Conservation (phyloP, 2,329 filamentous ascomycete genomes). For the Cercospora janseana region DNA sequence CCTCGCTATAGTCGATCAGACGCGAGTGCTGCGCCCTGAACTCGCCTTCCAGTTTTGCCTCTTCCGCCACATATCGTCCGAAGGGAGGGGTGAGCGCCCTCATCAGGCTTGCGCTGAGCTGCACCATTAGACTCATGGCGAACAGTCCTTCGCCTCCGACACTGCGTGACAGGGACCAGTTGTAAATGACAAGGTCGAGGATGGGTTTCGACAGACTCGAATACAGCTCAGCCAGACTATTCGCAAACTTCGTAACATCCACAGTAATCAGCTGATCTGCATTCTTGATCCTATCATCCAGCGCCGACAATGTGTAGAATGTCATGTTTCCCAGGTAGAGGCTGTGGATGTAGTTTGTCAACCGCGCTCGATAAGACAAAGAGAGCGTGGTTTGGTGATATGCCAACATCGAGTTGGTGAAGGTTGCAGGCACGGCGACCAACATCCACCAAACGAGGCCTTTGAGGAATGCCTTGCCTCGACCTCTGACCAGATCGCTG, state of each 20-base stretch:
- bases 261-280: constrained; percentile 96
- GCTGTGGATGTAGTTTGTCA: constrained; percentile 94
- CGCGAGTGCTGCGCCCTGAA: constrained; percentile 94
- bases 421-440: constrained; percentile 87
- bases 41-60: constrained; percentile 89
- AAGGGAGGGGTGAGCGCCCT: constrained; percentile 92
- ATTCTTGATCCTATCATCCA: constrained; percentile 98
- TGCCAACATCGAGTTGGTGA: constrained; percentile 97
- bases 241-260: constrained; percentile 93
- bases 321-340: constrained; percentile 97
- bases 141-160: constrained; percentile 96
- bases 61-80: constrained; percentile 95
- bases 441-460: constrained; percentile 98
- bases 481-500: constrained; percentile 86
- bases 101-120: constrained; percentile 90
- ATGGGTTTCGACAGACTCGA: constrained; percentile 94
- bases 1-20: constrained; percentile 93
- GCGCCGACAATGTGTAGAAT: constrained; percentile 90
- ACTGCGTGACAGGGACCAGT: constrained; percentile 85
- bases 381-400: constrained; percentile 96
- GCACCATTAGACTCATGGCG: constrained; percentile 90
- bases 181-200: constrained; percentile 95
- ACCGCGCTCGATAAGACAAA: constrained; percentile 83
- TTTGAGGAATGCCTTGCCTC: constrained; percentile 82
- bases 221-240: constrained; percentile 90